These are phyloP conservation scores for Arbutus unedo DNA, from an alignment of 148 eudicot species.

Conservation along the genomic window DNA sequence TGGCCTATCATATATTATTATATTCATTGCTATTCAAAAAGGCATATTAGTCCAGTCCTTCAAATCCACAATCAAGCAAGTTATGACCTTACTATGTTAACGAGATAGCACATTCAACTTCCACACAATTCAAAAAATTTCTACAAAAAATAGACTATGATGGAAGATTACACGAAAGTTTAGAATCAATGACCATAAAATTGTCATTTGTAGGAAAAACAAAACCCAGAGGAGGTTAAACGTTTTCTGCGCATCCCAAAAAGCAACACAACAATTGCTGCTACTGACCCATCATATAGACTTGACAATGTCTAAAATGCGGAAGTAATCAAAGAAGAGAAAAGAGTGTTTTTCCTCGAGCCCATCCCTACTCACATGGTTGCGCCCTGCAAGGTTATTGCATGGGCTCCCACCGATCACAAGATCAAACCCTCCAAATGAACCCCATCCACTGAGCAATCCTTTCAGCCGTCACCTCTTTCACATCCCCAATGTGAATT, in stretches of 20 bases:
- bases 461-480: slow-evolving; percentile 14
- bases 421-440: slow-evolving; percentile 36
- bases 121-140: no score
- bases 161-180: no score
- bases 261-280: no score
- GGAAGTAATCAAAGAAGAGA: slow-evolving; percentile 32
- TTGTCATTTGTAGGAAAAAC: no score
- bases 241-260: no score
- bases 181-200: not conserved
- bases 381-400: slow-evolving; percentile 45
- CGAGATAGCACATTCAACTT: not conserved
- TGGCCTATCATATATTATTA: no score
- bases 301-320: slow-evolving; percentile 28
- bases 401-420: slow-evolving; percentile 54
- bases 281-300: slow-evolving; percentile 9
- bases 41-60: no score
- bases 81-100: not conserved
- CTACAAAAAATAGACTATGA: no score
- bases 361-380: slow-evolving; percentile 33
- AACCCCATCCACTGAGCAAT: slow-evolving; percentile 12
- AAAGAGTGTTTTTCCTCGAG: slow-evolving; percentile 35
- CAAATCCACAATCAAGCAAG: not conserved
- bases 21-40: not conserved
- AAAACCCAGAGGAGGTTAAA: no score
- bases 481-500: slow-evolving; percentile 28